Base-by-base conservation (phyloP, 371 early-diverging fungal genomes). In the Apophysomyces sp. region DNA sequence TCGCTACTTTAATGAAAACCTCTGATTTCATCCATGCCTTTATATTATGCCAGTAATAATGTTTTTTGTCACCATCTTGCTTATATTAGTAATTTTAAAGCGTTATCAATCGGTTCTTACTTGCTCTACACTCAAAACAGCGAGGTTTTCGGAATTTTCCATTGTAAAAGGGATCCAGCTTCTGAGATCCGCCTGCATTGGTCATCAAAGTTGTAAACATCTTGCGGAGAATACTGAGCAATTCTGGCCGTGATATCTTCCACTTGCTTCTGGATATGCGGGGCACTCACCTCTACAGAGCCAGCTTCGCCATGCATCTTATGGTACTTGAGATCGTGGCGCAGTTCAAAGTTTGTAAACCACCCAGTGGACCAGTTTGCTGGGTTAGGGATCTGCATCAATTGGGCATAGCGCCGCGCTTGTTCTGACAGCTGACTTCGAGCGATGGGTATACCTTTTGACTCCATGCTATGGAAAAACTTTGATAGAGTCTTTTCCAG, bases 11-110 rank as follows among this genome's bases (percentile, higher is more conserved):
- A 15, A 27, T 13, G 32, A 63, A 63, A 11, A 57, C 13, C 13
- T 36, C 31, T 3, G 36, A 34, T 26, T 52, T 40, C 58, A 63
- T 63, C 57, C 57, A 63, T 3, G 63, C 58, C 40, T 63, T 63
- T 11, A 8, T 1, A 31, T 63, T 57, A 27, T 7, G 36, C 32
- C 31, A 49, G n/a, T n/a, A n/a, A n/a, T n/a, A n/a, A n/a, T n/a
- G n/a, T n/a, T n/a, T n/a, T n/a, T n/a, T n/a, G n/a, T n/a, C n/a
- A n/a, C n/a, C n/a, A n/a, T n/a, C n/a, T n/a, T n/a, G n/a, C n/a
- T n/a, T n/a, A n/a, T n/a, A n/a, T n/a, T n/a, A n/a, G n/a, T n/a
- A n/a, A n/a, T n/a, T n/a, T n/a, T n/a, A n/a, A n/a, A n/a, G n/a
- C n/a, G n/a, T n/a, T n/a, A n/a, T n/a, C n/a, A n/a, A n/a, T n/a